phyloP scores from a whole-genome alignment of 371 early-diverging fungal species.

The Rhizopus delemar region DNA sequence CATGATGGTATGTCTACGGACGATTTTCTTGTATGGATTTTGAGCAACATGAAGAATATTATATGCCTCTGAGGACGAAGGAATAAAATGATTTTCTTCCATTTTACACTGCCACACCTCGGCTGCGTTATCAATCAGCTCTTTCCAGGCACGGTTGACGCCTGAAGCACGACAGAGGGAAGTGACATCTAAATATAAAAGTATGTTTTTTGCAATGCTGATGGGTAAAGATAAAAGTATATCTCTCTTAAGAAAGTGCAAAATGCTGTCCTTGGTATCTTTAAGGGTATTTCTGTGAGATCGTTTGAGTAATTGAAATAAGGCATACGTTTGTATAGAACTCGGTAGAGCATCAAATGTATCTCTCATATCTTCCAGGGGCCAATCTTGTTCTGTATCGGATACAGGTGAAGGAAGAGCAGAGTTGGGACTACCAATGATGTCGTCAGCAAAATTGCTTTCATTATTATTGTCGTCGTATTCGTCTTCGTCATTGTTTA shows the following conservation, averaged over 20 bases:
- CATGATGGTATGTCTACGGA: conserved; percentile 74
- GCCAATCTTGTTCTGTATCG: conserved; percentile 9
- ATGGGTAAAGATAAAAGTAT: conserved; percentile 79
- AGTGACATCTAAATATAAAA: conserved; percentile 76
- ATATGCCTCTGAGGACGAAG: conserved; percentile 7
- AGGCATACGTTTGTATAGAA: conserved; percentile 36
- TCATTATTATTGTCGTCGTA: conserved; percentile 4
- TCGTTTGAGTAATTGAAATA: conserved; percentile 46
- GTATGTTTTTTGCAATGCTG: conserved; percentile 73
- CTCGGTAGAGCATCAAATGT: conserved; percentile 38
- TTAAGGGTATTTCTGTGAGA: conserved; percentile 69
- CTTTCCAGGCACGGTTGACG: conserved; percentile 78
- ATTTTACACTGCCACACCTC: conserved; percentile 62
- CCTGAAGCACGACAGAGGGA: conserved; percentile 81
- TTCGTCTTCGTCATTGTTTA: conserved; percentile 4
- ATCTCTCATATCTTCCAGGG: conserved; percentile 22
- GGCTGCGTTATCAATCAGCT: conserved; percentile 74
- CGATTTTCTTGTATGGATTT: conserved; percentile 74
- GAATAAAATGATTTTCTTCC: conserved; percentile 49
- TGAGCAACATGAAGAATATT: conserved; percentile 18
- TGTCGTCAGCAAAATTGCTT: conserved; percentile 10
- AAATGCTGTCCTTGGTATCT: conserved; percentile 77
- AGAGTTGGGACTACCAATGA: conserved; percentile 35
- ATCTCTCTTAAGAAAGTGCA: conserved; percentile 84
- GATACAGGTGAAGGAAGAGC: conserved; percentile 39